These are phyloP conservation scores for Tilletia setariae DNA, from an alignment of 1,284 basidiomycete species.

Conservation along the genomic window DNA sequence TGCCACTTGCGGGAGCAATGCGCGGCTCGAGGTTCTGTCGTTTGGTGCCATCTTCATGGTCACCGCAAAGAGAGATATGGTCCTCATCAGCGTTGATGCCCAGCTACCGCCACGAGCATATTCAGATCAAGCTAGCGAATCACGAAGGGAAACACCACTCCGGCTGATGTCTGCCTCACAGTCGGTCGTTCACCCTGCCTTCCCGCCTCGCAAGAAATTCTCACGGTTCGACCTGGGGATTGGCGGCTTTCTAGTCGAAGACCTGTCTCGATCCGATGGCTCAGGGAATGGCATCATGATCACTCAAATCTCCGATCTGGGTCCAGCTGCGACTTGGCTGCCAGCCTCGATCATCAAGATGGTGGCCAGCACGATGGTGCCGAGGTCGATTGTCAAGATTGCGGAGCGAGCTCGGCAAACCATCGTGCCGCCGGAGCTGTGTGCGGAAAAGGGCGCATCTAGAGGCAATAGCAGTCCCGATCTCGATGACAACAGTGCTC, in stretches of 20 bases:
- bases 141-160: slow-evolving; percentile 16
- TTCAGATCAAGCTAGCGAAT: slow-evolving; percentile 4
- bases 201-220: slow-evolving; percentile 38
- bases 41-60: slow-evolving; percentile 49
- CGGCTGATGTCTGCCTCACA: slow-evolving; percentile 38
- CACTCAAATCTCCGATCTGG: slow-evolving; percentile 45
- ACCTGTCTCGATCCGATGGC: slow-evolving; percentile 16
- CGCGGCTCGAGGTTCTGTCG: slow-evolving; percentile 35
- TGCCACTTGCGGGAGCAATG: slow-evolving; percentile 21
- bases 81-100: slow-evolving; percentile 38
- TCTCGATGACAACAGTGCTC: neutral
- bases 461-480: neutral
- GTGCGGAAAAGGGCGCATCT: neutral
- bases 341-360: slow-evolving; percentile 41
- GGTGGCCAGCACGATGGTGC: slow-evolving; percentile 44
- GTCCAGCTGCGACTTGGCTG: slow-evolving; percentile 44
- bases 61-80: slow-evolving; percentile 44
- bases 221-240: slow-evolving; percentile 37
- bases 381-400: slow-evolving; percentile 35
- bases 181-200: slow-evolving; percentile 29
- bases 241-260: slow-evolving; percentile 48
- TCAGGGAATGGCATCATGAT: slow-evolving; percentile 27
- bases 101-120: slow-evolving; percentile 27
- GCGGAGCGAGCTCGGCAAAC: slow-evolving; percentile 37
- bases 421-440: slow-evolving; percentile 26